Evolutionary conservation across 2,329 filamentous ascomycete genomes (phyloP).

Genomic region (Endothia cerciana): DNA sequence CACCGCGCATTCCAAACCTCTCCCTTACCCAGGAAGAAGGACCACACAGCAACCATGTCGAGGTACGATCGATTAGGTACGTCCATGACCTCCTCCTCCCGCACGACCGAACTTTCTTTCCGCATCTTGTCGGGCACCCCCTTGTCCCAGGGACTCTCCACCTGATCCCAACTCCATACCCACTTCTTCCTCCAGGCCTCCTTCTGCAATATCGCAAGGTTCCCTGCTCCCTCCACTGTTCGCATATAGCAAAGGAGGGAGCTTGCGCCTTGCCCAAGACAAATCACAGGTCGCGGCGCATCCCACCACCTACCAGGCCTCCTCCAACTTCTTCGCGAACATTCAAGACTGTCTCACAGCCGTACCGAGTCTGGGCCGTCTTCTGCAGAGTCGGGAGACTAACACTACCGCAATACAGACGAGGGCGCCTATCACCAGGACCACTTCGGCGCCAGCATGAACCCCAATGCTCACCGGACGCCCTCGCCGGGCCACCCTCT

Average conservation of each 20-base stretch:
- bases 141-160: slow-evolving; percentile 23
- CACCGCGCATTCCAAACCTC: slow-evolving; percentile 22
- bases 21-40: slow-evolving; percentile 27
- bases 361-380: slow-evolving; percentile 32
- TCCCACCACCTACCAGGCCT: slow-evolving; percentile 20
- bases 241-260: slow-evolving; percentile 23
- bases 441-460: slow-evolving; percentile 48
- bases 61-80: slow-evolving; percentile 72
- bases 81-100: slow-evolving; percentile 40
- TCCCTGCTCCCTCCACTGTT: slow-evolving; percentile 20
- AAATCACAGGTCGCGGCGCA: slow-evolving; percentile 29
- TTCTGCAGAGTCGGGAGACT: slow-evolving; percentile 22
- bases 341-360: slow-evolving; percentile 15
- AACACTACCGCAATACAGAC: slow-evolving; percentile 44
- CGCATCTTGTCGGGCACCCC: slow-evolving; percentile 17
- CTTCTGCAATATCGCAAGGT: slow-evolving; percentile 14
- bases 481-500: slow-evolving; percentile 78
- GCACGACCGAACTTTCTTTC: slow-evolving; percentile 24
- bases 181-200: slow-evolving; percentile 21
- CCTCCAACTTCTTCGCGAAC: slow-evolving; percentile 10
- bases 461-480: slow-evolving; percentile 62
- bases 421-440: slow-evolving; percentile 63
- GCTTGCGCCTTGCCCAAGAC: slow-evolving; percentile 27
- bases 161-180: slow-evolving; percentile 16
- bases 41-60: slow-evolving; percentile 55